These are phyloP conservation scores for Hygrophorus russula DNA, from an alignment of 768 basidiomycete genomes.

Conservation along the genomic window DNA sequence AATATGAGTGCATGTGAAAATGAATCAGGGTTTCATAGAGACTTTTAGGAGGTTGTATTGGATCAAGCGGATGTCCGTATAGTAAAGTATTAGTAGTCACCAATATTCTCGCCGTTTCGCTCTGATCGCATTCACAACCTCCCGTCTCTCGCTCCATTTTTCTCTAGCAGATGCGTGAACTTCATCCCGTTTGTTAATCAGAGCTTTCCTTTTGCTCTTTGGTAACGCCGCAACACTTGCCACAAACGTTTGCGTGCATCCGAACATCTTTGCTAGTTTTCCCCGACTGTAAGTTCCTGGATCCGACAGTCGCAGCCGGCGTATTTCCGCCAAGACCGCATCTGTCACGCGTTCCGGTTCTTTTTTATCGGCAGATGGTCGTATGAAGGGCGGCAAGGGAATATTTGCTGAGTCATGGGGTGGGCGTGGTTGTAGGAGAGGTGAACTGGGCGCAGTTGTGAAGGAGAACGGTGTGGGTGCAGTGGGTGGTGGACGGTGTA, in stretches of 20 bases:
- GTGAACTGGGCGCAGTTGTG: constrained; percentile 58
- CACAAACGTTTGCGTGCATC: constrained; percentile 60
- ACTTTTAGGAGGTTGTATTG: no score
- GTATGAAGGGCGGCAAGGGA: constrained; percentile 37
- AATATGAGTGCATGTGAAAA: no score
- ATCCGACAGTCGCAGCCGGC: constrained; percentile 42
- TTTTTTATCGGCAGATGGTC: constrained; percentile 24
- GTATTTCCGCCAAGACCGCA: constrained; percentile 44
- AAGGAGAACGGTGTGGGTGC: constrained; percentile 64
- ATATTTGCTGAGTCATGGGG: constrained; percentile 12
- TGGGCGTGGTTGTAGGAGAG: constrained; percentile 41
- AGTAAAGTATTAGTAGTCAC: constrained; percentile 25
- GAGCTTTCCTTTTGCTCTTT: constrained; percentile 32
- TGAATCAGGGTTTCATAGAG: no score
- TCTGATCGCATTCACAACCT: constrained; percentile 48
- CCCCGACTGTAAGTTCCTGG: constrained; percentile 49
- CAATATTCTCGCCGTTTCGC: constrained; percentile 62
- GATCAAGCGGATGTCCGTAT: no score
- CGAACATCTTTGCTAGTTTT: constrained; percentile 68
- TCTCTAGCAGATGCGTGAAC: constrained; percentile 35
- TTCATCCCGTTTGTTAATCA: constrained; percentile 31
- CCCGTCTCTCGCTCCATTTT: constrained; percentile 64
- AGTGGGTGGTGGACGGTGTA: constrained; percentile 77
- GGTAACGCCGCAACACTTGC: constrained; percentile 51
- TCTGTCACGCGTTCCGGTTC: constrained; percentile 33